These are phyloP conservation scores for Abelmoschus esculentus DNA, from an alignment of 345 rosid genomes.

Conservation along the genomic window DNA sequence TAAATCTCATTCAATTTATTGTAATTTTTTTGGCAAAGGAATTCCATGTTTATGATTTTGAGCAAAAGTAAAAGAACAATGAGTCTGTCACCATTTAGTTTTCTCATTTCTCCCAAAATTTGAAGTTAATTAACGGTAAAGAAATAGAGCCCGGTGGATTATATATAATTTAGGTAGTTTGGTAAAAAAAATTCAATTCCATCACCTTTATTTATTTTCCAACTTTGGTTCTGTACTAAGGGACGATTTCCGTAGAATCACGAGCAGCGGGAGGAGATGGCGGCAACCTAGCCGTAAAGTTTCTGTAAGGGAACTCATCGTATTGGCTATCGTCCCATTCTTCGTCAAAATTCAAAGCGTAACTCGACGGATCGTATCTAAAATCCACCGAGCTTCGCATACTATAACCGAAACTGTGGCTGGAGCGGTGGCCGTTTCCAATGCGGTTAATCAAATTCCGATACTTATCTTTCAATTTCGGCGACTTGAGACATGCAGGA, in stretches of 20 bases:
- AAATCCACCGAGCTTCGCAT: constrained; percentile 29
- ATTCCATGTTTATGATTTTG: not conserved
- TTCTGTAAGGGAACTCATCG: constrained; percentile 9
- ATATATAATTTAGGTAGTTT: too few relatives aligned
- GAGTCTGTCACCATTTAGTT: not conserved
- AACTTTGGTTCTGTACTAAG: not conserved
- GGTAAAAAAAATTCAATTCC: not conserved
- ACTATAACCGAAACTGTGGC: not conserved
- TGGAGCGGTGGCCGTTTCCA: not conserved
- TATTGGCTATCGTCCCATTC: constrained; percentile 1
- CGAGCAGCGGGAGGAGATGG: constrained; percentile 15
- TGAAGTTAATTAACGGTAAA: not conserved
- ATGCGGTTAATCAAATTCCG: constrained; percentile 20
- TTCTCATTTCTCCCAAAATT: not conserved
- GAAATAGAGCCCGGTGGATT: too few relatives aligned
- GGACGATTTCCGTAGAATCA: constrained; percentile 1
- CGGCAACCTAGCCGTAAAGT: constrained; percentile 29
- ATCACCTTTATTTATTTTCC: not conserved
- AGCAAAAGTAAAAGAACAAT: not conserved
- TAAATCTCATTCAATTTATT: constrained; percentile 5
- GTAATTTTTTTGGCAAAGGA: not conserved
- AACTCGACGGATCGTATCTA: constrained; percentile 37
- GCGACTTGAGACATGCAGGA: not conserved
- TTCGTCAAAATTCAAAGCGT: constrained; percentile 45
- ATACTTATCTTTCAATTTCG: constrained; percentile 23